Conservation (phyloP, 176 grass and related monocot genomes). For the Carex myosuroides region DNA sequence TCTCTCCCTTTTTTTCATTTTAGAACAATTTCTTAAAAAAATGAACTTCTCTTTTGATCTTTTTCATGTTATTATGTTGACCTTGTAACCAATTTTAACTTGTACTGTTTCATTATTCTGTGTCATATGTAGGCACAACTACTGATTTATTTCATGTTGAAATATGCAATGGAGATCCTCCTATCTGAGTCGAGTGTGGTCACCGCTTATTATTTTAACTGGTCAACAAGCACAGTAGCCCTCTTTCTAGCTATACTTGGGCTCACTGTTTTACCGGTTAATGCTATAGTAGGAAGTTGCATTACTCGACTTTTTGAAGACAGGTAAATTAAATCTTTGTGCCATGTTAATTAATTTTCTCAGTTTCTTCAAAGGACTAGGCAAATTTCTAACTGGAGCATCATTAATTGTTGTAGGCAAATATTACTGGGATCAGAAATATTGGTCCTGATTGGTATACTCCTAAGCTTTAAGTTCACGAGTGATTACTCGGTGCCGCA, state of each 20-base stretch:
- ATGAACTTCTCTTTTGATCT: conserved; percentile 7
- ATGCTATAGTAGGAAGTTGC: conserved; percentile 76
- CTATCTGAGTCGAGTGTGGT: conserved; percentile 91
- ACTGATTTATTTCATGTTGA: conserved; percentile 95
- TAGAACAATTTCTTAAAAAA: not conserved
- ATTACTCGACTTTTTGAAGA: conserved; percentile 73
- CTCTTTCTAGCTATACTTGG: conserved; percentile 84
- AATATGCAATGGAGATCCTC: conserved; percentile 91
- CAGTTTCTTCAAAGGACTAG: conserved; percentile 2
- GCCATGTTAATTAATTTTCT: not conserved
- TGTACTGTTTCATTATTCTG: not conserved
- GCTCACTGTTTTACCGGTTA: conserved; percentile 88
- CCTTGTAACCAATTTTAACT: conserved; percentile 4
- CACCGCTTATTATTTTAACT: conserved; percentile 69
- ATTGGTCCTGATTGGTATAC: conserved; percentile 64
- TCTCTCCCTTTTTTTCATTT: not conserved
- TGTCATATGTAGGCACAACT: conserved; percentile 50
- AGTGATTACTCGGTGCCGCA: conserved; percentile 56
- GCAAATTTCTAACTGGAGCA: not conserved
- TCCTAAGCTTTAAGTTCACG: conserved; percentile 52
- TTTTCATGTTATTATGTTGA: not conserved
- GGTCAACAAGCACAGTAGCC: conserved; percentile 69
- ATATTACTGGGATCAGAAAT: conserved; percentile 72
- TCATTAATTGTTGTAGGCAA: conserved; percentile 49
- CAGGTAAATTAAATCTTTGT: conserved; percentile 35